Evolutionary conservation across 768 basidiomycete genomes (phyloP).

Genomic region (Hericium coralloides): DNA sequence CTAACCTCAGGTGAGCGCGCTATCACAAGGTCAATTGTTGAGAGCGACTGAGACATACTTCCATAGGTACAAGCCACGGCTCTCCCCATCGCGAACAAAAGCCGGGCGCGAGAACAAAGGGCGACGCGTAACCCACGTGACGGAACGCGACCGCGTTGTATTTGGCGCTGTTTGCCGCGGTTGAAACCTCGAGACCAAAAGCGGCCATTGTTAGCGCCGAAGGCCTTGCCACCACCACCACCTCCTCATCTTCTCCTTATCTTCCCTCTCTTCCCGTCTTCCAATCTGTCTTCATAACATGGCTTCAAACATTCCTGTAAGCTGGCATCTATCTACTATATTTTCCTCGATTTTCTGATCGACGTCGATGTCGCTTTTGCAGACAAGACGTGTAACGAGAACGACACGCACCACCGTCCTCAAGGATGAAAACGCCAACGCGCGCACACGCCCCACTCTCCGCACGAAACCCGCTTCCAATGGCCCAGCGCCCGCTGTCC

Average conservation of each 20-base stretch:
- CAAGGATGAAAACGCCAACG: conserved; percentile 66
- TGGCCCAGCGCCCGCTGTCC: conserved; percentile 26
- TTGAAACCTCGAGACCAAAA: conserved; percentile 22
- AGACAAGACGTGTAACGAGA: conserved; percentile 62
- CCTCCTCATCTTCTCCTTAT: neutral
- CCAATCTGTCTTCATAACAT: conserved; percentile 14
- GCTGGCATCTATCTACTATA: neutral
- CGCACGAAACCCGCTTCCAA: conserved; percentile 51
- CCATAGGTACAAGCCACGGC: too few species aligned
- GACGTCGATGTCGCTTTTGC: neutral
- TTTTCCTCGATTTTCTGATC: neutral
- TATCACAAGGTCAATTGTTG: too few species aligned
- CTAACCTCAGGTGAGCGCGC: too few species aligned
- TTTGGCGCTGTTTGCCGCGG: conserved; percentile 28
- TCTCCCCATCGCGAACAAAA: too few species aligned
- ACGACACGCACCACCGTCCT: conserved; percentile 41
- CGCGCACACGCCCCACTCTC: conserved; percentile 50
- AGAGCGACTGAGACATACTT: too few species aligned
- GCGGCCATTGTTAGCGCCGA: conserved; percentile 2
- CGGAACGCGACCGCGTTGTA: conserved; percentile 28
- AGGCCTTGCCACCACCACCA: conserved; percentile 1
- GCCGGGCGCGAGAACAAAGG: too few species aligned
- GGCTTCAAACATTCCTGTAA: conserved; percentile 40
- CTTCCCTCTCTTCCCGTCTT: neutral
- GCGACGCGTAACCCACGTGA: conserved; percentile 22